Percentiles rank a stretch among this genome's conserved stretches.
Evolutionary conservation across 2,329 filamentous ascomycete species (phyloP).

Genomic region (Penicillium sp.): DNA sequence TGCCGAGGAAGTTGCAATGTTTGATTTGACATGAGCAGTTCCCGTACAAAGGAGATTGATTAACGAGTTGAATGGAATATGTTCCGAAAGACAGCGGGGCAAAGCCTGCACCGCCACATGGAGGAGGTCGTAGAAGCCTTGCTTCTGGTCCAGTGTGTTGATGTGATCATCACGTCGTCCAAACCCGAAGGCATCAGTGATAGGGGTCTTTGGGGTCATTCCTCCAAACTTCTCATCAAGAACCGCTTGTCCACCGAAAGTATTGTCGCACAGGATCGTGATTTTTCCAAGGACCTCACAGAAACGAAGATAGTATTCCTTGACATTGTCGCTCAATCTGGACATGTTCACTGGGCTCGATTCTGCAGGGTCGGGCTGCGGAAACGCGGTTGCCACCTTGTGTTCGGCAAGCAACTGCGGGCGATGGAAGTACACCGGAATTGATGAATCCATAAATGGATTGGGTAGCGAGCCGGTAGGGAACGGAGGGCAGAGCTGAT

Average conservation of each 20-base stretch:
- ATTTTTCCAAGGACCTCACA: constrained; percentile 95
- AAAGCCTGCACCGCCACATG: constrained; percentile 94
- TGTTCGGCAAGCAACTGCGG: constrained; percentile 40
- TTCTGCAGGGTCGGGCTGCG: constrained; percentile 31
- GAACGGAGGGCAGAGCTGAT: constrained; percentile 75
- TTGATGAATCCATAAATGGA: constrained; percentile 37
- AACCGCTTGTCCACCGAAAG: constrained; percentile 92
- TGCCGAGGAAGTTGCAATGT: constrained; percentile 88
- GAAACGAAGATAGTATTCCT: constrained; percentile 84
- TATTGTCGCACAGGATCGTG: constrained; percentile 92
- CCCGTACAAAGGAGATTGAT: constrained; percentile 95
- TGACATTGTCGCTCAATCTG: constrained; percentile 70
- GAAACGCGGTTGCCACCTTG: constrained; percentile 26
- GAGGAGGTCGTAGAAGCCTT: constrained; percentile 91
- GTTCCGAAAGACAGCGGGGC: constrained; percentile 85
- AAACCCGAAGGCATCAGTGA: constrained; percentile 92
- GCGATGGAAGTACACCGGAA: constrained; percentile 35
- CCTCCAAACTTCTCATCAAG: constrained; percentile 92
- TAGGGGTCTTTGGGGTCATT: constrained; percentile 87
- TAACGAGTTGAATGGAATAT: constrained; percentile 88
- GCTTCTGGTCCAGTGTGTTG: constrained; percentile 74
- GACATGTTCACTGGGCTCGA: constrained; percentile 57
- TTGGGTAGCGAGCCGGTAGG: constrained; percentile 60
- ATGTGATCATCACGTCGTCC: constrained; percentile 75
- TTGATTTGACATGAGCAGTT: constrained; percentile 88